Conservation (phyloP, 2,329 filamentous ascomycete species). For the Fusarium abutilonis region DNA sequence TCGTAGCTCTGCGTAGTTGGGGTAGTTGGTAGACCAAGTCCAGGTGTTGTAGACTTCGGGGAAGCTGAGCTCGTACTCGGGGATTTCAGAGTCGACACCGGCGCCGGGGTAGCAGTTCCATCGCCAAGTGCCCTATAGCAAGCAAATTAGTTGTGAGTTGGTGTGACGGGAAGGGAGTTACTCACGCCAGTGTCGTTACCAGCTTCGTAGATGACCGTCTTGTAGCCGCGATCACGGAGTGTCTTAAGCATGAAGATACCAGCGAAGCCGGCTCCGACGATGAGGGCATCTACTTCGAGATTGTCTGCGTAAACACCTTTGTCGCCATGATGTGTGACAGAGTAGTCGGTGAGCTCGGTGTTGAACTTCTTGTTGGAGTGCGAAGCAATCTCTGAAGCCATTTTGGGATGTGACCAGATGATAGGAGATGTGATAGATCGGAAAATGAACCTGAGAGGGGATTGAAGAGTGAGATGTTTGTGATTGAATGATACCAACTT, state of each 20-base stretch:
- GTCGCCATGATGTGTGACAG: slow-evolving; percentile 43
- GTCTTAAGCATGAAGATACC: slow-evolving; percentile 63
- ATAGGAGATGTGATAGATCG: not conserved
- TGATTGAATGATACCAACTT: not conserved
- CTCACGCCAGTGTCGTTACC: slow-evolving; percentile 58
- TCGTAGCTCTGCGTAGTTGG: slow-evolving; percentile 61
- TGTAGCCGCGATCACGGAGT: slow-evolving; percentile 60
- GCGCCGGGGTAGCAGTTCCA: slow-evolving; percentile 67
- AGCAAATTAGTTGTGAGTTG: not conserved
- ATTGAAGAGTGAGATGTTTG: not conserved
- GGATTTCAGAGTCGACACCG: slow-evolving; percentile 63
- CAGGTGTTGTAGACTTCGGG: slow-evolving; percentile 64
- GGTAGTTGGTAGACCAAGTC: slow-evolving; percentile 66
- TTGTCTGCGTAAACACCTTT: slow-evolving; percentile 55
- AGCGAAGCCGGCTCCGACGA: slow-evolving; percentile 59
- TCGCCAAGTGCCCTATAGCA: slow-evolving; percentile 50
- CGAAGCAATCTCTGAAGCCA: slow-evolving; percentile 38
- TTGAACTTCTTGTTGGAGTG: slow-evolving; percentile 54
- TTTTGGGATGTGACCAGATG: slow-evolving; percentile 3
- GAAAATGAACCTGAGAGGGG: not conserved
- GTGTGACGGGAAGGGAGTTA: not conserved
- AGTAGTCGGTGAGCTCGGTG: slow-evolving; percentile 54
- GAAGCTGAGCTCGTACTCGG: slow-evolving; percentile 63
- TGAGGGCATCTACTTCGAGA: slow-evolving; percentile 56
- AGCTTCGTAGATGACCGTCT: slow-evolving; percentile 62